A percentile compares a stretch with the other conserved stretches of the same genome.
Evolutionary conservation across 2,329 filamentous ascomycete genomes (phyloP).

Genomic region (Peltaster fructicola): DNA sequence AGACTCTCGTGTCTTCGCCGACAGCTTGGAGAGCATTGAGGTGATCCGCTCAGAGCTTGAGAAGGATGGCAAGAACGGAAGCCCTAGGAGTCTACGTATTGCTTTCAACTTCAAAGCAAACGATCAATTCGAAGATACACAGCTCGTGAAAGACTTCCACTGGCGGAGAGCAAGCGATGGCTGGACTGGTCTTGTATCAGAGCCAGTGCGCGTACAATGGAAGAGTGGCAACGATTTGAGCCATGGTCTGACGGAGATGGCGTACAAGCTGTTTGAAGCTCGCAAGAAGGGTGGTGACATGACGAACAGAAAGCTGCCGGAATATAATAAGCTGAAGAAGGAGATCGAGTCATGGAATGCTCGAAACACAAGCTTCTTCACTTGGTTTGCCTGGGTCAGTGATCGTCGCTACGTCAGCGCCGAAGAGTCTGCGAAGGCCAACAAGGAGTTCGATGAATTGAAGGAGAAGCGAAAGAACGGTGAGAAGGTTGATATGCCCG

Average conservation of each 20-base stretch:
- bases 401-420: constrained; percentile 49
- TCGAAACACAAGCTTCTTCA: constrained; percentile 57
- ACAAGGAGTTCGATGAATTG: constrained; percentile 42
- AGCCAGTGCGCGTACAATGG: constrained; percentile 79
- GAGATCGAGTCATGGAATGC: constrained; percentile 30
- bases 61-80: constrained; percentile 35
- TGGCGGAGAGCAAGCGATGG: constrained; percentile 52
- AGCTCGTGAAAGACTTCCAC: constrained; percentile 84
- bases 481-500: constrained; percentile 31
- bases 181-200: constrained; percentile 64
- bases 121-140: constrained; percentile 60
- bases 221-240: constrained; percentile 64
- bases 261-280: constrained; percentile 50
- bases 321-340: constrained; percentile 36
- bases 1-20: constrained; percentile 57
- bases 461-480: constrained; percentile 28
- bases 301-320: constrained; percentile 29
- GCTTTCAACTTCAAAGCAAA: constrained; percentile 67
- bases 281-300: constrained; percentile 31
- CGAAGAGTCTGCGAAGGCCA: constrained; percentile 50
- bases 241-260: constrained; percentile 57
- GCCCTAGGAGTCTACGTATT: constrained; percentile 65
- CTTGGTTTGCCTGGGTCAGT: constrained; percentile 61
- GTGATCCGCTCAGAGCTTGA: constrained; percentile 70
- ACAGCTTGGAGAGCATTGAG: constrained; percentile 47